Evolutionary conservation across 208 protist species (phyloP), one percentile per base, ranked within the genome.

Genomic region (Acanthamoeba castellanii): DNA sequence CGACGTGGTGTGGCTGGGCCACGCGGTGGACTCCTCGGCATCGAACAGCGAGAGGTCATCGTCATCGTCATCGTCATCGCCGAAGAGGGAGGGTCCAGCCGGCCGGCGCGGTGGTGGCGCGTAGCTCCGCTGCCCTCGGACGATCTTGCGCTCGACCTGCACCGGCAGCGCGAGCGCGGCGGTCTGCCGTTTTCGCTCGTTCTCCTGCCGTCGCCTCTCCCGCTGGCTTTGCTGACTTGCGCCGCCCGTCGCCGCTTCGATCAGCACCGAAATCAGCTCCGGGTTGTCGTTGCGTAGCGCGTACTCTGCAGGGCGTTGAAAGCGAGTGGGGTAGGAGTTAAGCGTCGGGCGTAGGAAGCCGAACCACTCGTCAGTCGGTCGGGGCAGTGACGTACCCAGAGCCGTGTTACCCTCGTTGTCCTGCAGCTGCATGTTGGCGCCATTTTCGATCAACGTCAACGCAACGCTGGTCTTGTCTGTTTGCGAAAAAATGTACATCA

Each of bases 241-340:
- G 74, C 66, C 50, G 57, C 82, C 32, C 52, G 27, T 90, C 8
- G 57, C 52, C 27, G 82, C 82, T 42, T 90, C 82, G 52, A 90
- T 70, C 82, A 90, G 57, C 30, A 90, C 82, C 55, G 82, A 70
- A 45, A 90, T 90, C n/a, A 90, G 52, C 37, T 90, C 82, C 32
- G 82, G 50, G 32, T 90, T 68, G 18, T 59, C 82, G 37, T 90
- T 90, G n/a, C 82, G 47, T 1, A 90, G 82, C 0, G 82, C 82
- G 25, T 90, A 90, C 57, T 90, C 82, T 68, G 32, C 30, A 82
- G 0, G 13, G 30, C 37, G 22, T 52, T 47, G 37, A 82, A 34
- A 9, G 74, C 25, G 11, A 9, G 32, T 14, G 32, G 14, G 0
- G 22, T 18, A 4, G 32, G 32, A 14, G 52, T 57, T 13, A 6